These are phyloP conservation scores for Lodderomyces jiufengensis DNA, from an alignment of 1,139 yeast genomes.

Conservation along the genomic window DNA sequence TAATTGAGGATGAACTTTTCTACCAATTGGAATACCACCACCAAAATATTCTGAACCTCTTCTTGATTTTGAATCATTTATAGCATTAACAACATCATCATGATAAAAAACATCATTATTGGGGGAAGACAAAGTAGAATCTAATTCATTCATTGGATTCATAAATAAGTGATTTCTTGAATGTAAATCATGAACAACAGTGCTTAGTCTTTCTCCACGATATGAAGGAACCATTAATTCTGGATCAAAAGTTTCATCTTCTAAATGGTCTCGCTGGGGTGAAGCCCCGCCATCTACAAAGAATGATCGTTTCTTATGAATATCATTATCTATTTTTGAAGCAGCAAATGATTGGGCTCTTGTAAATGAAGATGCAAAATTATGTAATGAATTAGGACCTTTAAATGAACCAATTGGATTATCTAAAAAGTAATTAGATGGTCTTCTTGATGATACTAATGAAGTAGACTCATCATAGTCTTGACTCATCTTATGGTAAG, in stretches of 20 bases:
- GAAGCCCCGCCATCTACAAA: constrained; percentile 16
- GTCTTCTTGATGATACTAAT: constrained; percentile 18
- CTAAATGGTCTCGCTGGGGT: constrained; percentile 19
- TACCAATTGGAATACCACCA: constrained; percentile 22
- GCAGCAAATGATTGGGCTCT: constrained; percentile 48
- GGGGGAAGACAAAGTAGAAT: constrained; percentile 12
- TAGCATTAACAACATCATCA: constrained; percentile 33
- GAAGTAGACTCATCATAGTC: constrained; percentile 8
- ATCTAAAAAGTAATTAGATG: constrained; percentile 29
- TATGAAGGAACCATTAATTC: constrained; percentile 65
- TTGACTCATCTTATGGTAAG: constrained; percentile 2
- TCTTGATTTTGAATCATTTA: constrained; percentile 30
- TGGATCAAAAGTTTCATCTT: constrained; percentile 68
- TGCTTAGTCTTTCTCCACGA: constrained; percentile 62
- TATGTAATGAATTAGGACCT: constrained; percentile 46
- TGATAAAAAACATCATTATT: constrained; percentile 40
- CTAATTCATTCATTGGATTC: constrained; percentile 14
- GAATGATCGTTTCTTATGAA: constrained; percentile 42
- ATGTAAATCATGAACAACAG: constrained; percentile 40
- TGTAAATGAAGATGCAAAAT: constrained; percentile 46
- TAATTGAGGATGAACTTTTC: constrained; percentile 14
- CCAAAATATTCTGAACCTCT: constrained; percentile 20
- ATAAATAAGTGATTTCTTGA: constrained; percentile 27
- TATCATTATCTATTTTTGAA: constrained; percentile 41
- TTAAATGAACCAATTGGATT: constrained; percentile 44